A percentile compares a stretch with the other conserved stretches of the same genome.
Conservation (phyloP, 805 yeast genomes). For the Komagataella populi region DNA sequence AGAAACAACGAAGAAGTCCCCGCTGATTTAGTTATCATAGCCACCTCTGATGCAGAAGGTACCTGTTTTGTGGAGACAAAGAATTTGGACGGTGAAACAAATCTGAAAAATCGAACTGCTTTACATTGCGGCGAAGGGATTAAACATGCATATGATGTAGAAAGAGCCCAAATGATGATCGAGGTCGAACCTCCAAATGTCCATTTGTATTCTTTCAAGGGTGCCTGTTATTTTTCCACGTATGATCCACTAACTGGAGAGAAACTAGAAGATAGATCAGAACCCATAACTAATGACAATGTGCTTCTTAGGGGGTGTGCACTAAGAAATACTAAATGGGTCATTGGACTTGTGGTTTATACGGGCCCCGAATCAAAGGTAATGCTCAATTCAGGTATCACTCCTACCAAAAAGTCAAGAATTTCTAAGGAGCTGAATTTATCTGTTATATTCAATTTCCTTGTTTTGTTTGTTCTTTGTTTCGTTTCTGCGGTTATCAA, state of each 20-base stretch:
- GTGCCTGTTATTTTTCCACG: conserved; percentile 37
- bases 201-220: conserved; percentile 51
- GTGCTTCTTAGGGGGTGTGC: conserved; percentile 60
- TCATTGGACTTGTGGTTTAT: conserved; percentile 57
- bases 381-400: conserved; percentile 64
- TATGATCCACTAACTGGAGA: conserved; percentile 16
- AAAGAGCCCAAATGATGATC: conserved; percentile 41
- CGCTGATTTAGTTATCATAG: conserved; percentile 52
- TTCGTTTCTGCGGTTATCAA: conserved; percentile 58
- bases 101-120: conserved; percentile 45
- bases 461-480: conserved; percentile 48
- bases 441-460: conserved; percentile 52
- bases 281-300: conserved; percentile 49
- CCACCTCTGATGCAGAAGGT: conserved; percentile 57
- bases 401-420: conserved; percentile 61
- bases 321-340: conserved; percentile 67
- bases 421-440: conserved; percentile 54
- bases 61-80: conserved; percentile 59
- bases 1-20: conserved; percentile 71
- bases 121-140: conserved; percentile 37
- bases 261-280: conserved; percentile 22
- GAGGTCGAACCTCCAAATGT: conserved; percentile 67
- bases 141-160: conserved; percentile 44
- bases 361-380: conserved; percentile 70
- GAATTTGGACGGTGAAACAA: conserved; percentile 67